Base-by-base conservation (phyloP, 2,329 filamentous ascomycete genomes). In the Cladosporium sp. region DNA sequence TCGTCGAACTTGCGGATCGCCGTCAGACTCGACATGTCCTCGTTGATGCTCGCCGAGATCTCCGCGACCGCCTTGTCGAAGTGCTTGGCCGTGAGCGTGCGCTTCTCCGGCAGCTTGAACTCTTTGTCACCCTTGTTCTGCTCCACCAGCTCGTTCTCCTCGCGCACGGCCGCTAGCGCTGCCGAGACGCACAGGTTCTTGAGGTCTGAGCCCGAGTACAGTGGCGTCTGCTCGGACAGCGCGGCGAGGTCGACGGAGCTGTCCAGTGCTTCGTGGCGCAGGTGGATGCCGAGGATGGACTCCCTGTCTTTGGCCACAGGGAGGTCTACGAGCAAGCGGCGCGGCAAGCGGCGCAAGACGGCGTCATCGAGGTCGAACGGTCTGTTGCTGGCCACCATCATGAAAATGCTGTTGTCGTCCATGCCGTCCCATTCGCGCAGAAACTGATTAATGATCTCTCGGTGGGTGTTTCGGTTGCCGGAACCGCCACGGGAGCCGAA, bases 381-480 rank as follows among this genome's bases (percentile, higher is more conserved):
- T 9, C 92, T 80, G 69, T 98, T 97, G 8, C 91, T 97, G 28
- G 93, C 92, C 0, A 97, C 90, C 90, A 98, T 96, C 69, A 98
- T 92, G 68, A 98, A 97, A 2, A 92, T 89, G 14, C 86, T 87
- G 48, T 67, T 64, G 54, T 83, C 77, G 61, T 87, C 86, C 76
- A 97, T 85, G 9, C 93, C 93, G 62, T 97, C 93, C 93, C 92
- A 97, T 68, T 97, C 92, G 50, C 90, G 86, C 46, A 98, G 75
- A 69, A 97, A 97, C 70, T 98, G 92, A 66, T 96, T 98, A 69
- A 97, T 91, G 51, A 93, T 85, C 68, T 96, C 92, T 46, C 91
- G 83, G 61, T 95, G 88, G 1, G 81, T 84, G 5, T 82, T 81
- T 31, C 87, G 79, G 60, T 82, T 84, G 54, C 79, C 78, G 19